Percentiles rank a stretch among this genome's conserved stretches.
These are phyloP conservation scores for Chrysoporthe deuterocubensis DNA, from an alignment of 2,329 filamentous ascomycete genomes.

Conservation along the genomic window DNA sequence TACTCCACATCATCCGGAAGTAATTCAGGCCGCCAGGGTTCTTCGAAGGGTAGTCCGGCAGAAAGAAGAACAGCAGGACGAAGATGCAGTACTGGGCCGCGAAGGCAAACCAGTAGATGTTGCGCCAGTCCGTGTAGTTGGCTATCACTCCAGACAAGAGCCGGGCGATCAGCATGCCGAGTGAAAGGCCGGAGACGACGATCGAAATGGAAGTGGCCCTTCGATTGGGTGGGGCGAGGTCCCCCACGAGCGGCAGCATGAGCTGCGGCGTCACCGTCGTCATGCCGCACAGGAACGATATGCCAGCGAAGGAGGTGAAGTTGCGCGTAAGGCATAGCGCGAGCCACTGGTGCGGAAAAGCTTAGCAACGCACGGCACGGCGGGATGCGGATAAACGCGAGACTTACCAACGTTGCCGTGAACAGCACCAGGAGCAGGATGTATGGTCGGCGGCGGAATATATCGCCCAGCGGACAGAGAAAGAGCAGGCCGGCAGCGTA, in stretches of 20 bases:
- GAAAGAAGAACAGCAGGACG: constrained; percentile 67
- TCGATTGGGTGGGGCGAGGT: constrained; percentile 71
- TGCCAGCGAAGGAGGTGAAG: constrained; percentile 66
- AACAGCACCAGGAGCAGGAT: constrained; percentile 69
- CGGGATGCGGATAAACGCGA: too few relatives aligned
- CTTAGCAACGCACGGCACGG: not conserved
- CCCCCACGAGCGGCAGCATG: constrained; percentile 81
- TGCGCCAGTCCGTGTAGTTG: constrained; percentile 74
- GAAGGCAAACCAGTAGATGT: constrained; percentile 78
- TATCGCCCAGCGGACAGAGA: constrained; percentile 76
- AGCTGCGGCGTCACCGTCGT: constrained; percentile 79
- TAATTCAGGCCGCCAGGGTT: constrained; percentile 71
- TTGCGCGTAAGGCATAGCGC: constrained; percentile 70
- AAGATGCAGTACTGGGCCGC: constrained; percentile 72
- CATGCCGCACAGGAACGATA: constrained; percentile 76
- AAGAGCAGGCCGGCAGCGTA: constrained; percentile 77
- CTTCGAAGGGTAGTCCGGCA: constrained; percentile 81
- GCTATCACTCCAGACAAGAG: constrained; percentile 76
- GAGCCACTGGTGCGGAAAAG: constrained; percentile 55
- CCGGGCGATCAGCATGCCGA: constrained; percentile 77
- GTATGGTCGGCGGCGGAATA: constrained; percentile 69
- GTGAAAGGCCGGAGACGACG: constrained; percentile 74
- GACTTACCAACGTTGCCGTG: constrained; percentile 68
- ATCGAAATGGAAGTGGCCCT: constrained; percentile 73
- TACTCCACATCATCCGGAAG: constrained; percentile 65